Conservation (phyloP, 352 stramenopile species). For the Globisporangium recalcitrans region DNA sequence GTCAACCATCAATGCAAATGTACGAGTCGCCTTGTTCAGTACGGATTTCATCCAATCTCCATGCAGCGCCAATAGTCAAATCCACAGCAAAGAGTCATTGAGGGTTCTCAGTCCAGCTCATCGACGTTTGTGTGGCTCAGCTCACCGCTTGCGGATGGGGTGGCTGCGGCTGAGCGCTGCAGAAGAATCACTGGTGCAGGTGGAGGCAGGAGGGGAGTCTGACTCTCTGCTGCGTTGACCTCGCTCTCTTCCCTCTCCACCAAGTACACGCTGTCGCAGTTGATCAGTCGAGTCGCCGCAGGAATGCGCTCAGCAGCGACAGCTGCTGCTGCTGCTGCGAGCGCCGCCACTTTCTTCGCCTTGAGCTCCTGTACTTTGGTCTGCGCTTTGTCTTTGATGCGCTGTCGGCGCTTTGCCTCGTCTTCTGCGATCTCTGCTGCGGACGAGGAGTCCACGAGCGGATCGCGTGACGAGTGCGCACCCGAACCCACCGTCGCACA, state of each 20-base stretch:
- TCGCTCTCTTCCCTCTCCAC: not conserved
- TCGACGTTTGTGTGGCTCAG: conserved; percentile 39
- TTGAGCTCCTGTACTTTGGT: conserved; percentile 10
- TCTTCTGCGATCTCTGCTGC: conserved; percentile 11
- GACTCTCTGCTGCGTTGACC: not conserved
- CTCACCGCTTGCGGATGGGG: not conserved
- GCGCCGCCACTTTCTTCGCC: conserved; percentile 1
- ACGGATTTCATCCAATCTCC: no score
- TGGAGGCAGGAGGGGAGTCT: conserved; percentile 12
- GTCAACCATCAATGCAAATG: no score
- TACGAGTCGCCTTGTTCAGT: no score
- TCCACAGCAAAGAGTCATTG: no score
- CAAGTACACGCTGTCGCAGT: conserved; percentile 7
- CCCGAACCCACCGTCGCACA: conserved; percentile 58
- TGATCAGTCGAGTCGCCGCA: conserved; percentile 7
- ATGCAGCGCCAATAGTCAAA: not conserved
- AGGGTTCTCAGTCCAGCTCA: conserved; percentile 57
- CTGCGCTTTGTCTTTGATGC: conserved; percentile 12
- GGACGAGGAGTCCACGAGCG: conserved; percentile 49
- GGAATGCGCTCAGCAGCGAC: not conserved
- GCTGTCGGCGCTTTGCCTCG: not conserved
- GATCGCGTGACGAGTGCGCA: conserved; percentile 26
- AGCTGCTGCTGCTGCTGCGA: not conserved
- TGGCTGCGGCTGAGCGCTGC: not conserved
- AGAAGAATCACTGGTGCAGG: conserved; percentile 13